Percentiles rank a stretch among this genome's conserved stretches.
phyloP scores from a whole-genome alignment of 1,284 basidiomycete genomes.

The Cystobasidiaceae sp. region DNA sequence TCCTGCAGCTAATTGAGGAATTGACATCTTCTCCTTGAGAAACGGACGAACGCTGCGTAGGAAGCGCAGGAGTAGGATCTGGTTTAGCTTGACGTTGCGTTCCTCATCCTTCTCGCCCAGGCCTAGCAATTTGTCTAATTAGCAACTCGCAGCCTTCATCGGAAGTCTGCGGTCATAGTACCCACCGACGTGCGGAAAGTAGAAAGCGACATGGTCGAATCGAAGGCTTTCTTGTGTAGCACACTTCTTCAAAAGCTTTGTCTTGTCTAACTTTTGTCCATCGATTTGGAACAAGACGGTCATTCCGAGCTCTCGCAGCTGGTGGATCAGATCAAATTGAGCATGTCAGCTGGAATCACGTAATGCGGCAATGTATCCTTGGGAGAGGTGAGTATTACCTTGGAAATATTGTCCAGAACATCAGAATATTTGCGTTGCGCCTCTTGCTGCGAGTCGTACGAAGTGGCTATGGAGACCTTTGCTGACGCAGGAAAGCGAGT shows the following conservation, averaged over 20 bases:
- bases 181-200: conserved; percentile 92
- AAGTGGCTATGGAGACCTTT: conserved; percentile 72
- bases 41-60: conserved; percentile 65
- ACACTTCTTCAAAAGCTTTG: conserved; percentile 52
- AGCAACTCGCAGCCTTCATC: not conserved
- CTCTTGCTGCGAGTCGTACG: conserved; percentile 72
- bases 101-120: conserved; percentile 91
- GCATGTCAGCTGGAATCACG: not conserved
- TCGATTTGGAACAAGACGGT: conserved; percentile 79
- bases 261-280: conserved; percentile 68
- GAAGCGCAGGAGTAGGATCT: conserved; percentile 78
- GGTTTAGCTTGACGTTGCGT: conserved; percentile 87
- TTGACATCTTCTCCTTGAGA: conserved; percentile 55
- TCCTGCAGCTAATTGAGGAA: conserved; percentile 28
- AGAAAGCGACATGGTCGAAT: conserved; percentile 83
- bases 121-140: conserved; percentile 54
- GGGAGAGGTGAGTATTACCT: conserved; percentile 40
- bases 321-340: not conserved
- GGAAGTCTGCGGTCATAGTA: conserved; percentile 57
- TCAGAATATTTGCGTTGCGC: conserved; percentile 82
- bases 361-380: conserved; percentile 31
- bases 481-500: conserved; percentile 51
- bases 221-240: conserved; percentile 49
- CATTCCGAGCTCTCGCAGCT: conserved; percentile 59
- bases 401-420: conserved; percentile 58